Percentiles rank a stretch among this genome's conserved stretches.
phyloP scores from a whole-genome alignment of 2,329 filamentous ascomycete species.

The Shiraia sp. region DNA sequence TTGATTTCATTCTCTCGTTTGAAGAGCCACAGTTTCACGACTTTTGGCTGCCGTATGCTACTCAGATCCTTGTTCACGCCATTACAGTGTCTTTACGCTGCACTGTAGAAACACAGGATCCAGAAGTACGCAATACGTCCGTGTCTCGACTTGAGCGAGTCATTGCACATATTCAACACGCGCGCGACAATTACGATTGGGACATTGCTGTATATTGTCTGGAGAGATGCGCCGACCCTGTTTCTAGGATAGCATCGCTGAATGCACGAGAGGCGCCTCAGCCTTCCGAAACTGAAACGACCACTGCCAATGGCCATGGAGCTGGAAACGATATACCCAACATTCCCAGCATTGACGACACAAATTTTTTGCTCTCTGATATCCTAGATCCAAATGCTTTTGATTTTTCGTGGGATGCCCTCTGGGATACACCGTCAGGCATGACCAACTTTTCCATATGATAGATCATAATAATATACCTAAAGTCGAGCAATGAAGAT shows the following conservation, averaged over 20 bases:
- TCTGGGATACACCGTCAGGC: constrained; percentile 42
- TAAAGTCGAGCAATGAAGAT: no score
- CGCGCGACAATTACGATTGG: constrained; percentile 57
- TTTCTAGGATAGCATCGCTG: constrained; percentile 40
- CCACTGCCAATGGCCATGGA: constrained; percentile 12
- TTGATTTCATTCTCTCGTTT: constrained; percentile 55
- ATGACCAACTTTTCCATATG: constrained; percentile 40
- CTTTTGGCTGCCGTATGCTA: constrained; percentile 57
- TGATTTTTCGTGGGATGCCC: constrained; percentile 43
- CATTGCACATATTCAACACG: constrained; percentile 52
- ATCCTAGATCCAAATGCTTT: constrained; percentile 39
- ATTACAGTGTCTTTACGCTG: constrained; percentile 58
- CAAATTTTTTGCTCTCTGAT: constrained; percentile 34
- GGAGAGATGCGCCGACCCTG: constrained; percentile 47
- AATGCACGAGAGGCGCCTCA: constrained; percentile 24
- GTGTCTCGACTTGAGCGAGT: constrained; percentile 54
- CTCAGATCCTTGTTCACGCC: constrained; percentile 58
- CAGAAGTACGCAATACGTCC: constrained; percentile 50
- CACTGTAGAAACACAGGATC: constrained; percentile 55
- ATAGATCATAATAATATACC: no score
- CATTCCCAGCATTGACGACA: constrained; percentile 35
- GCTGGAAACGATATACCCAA: no score
- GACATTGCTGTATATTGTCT: constrained; percentile 60
- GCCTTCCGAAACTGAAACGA: constrained; percentile 20
- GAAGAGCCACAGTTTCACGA: constrained; percentile 54